Conservation (phyloP, 306 rosid species). For the Begonia peltatifolia region DNA sequence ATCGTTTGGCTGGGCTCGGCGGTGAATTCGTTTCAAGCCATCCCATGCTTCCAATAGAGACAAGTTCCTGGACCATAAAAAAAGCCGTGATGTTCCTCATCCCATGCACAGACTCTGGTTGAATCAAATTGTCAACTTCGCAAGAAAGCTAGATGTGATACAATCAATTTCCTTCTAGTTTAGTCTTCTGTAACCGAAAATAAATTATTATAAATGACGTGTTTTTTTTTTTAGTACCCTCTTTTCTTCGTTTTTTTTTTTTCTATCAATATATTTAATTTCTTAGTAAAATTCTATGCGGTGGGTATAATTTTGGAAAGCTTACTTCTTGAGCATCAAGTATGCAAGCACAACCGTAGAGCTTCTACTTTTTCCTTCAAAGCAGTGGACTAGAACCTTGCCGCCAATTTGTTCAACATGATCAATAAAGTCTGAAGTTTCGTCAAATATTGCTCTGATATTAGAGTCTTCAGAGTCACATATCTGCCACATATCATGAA, state of each 20-base stretch:
- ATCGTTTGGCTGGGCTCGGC: conserved; percentile 89
- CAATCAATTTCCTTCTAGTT: too few species aligned
- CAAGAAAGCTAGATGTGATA: too few species aligned
- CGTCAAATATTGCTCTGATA: conserved; percentile 69
- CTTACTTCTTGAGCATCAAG: conserved; percentile 91
- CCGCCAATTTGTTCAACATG: conserved; percentile 57
- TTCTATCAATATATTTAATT: too few species aligned
- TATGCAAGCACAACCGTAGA: conserved; percentile 81
- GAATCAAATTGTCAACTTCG: too few species aligned
- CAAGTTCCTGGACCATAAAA: conserved; percentile 36
- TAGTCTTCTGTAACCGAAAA: too few species aligned
- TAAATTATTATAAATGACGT: too few species aligned
- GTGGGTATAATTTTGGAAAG: not conserved
- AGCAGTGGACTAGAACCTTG: conserved; percentile 83
- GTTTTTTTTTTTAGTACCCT: too few species aligned
- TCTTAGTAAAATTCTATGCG: too few species aligned
- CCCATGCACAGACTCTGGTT: too few species aligned
- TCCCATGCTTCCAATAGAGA: conserved; percentile 73
- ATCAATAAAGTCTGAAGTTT: conserved; percentile 59
- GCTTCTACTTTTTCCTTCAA: conserved; percentile 96
- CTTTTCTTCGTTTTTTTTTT: too few species aligned
- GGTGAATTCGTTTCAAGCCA: conserved; percentile 61
- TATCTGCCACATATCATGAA: conserved; percentile 24
- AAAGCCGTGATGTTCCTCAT: too few species aligned
- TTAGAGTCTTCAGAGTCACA: conserved; percentile 56